Percentiles rank a stretch among this genome's conserved stretches.
Evolutionary conservation across 2,329 filamentous ascomycete species (phyloP).

Genomic region (Pseudogymnoascus destructans): DNA sequence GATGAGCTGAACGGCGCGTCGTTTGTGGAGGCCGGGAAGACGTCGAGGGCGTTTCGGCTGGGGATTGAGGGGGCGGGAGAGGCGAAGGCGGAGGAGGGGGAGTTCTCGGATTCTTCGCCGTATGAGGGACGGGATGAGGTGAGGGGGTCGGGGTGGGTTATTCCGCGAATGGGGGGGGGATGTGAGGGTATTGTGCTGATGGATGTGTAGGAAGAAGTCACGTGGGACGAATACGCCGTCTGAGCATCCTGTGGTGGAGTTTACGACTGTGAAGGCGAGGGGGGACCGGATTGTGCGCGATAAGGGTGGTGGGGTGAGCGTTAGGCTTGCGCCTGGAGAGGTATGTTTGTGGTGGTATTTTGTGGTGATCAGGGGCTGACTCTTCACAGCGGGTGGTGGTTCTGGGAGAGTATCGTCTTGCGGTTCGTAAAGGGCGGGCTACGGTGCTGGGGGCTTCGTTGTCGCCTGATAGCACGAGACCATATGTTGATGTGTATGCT

Average conservation of each 20-base stretch:
- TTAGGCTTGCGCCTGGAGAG: conserved; percentile 39
- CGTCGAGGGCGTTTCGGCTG: not conserved
- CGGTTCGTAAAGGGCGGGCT: conserved; percentile 46
- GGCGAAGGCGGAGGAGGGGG: not conserved
- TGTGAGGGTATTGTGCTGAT: not conserved
- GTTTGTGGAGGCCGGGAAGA: conserved; percentile 7
- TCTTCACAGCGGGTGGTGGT: conserved; percentile 37
- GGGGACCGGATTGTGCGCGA: not conserved
- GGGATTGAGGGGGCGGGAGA: not conserved
- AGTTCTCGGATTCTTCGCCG: conserved; percentile 2
- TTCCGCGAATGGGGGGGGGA: not conserved
- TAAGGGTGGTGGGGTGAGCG: conserved; percentile 19
- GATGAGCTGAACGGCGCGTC: conserved; percentile 7
- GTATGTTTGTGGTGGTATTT: not conserved
- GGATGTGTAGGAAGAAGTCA: not conserved
- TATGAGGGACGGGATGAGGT: conserved; percentile 4
- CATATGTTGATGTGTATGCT: conserved; percentile 39
- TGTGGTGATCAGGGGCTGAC: not conserved
- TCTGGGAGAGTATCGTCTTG: conserved; percentile 55
- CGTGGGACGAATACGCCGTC: conserved; percentile 1
- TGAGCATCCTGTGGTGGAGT: not conserved
- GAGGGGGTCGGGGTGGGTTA: not conserved
- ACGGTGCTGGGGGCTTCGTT: conserved; percentile 54
- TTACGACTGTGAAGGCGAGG: conserved; percentile 4
- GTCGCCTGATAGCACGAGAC: conserved; percentile 29